phyloP scores from a whole-genome alignment of 2,329 filamentous ascomycete species.

The Metarhizium robertsii region DNA sequence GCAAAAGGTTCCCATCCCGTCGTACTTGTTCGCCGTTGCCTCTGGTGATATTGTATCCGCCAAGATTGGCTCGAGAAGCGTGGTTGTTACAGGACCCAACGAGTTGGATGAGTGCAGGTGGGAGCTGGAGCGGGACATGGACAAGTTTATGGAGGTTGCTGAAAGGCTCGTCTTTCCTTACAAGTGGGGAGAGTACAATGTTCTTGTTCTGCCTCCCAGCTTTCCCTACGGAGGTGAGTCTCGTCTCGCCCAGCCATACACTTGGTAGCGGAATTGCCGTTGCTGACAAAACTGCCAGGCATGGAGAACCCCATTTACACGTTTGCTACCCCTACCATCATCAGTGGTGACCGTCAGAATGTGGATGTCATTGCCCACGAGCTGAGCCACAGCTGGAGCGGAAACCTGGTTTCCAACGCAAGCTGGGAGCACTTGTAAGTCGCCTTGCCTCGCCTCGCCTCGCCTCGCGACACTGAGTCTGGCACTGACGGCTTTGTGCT shows the following conservation, averaged over 20 bases:
- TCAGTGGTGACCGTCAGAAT: constrained; percentile 84
- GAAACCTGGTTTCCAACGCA: constrained; percentile 70
- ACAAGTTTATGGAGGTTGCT: constrained; percentile 81
- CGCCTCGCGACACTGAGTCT: neutral
- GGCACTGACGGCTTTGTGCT: neutral
- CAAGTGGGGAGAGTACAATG: constrained; percentile 91
- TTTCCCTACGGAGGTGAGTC: constrained; percentile 74
- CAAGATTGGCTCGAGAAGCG: constrained; percentile 75
- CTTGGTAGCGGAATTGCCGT: neutral
- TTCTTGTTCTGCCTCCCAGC: constrained; percentile 78
- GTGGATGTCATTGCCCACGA: constrained; percentile 94
- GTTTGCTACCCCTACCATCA: constrained; percentile 89
- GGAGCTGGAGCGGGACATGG: constrained; percentile 86
- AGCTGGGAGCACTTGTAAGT: constrained; percentile 73
- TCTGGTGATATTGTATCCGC: constrained; percentile 77
- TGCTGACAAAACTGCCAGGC: constrained; percentile 26
- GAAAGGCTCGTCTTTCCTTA: constrained; percentile 80
- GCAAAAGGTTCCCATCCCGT: constrained; percentile 86
- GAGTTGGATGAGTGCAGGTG: constrained; percentile 76
- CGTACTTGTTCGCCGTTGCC: constrained; percentile 90
- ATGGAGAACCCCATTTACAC: constrained; percentile 95
- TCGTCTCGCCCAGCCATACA: neutral
- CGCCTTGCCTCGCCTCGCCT: neutral
- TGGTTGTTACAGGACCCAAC: constrained; percentile 81
- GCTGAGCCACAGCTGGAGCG: constrained; percentile 72